Evolutionary conservation across 1,284 basidiomycete species (phyloP).

Genomic region (Somion occarium): DNA sequence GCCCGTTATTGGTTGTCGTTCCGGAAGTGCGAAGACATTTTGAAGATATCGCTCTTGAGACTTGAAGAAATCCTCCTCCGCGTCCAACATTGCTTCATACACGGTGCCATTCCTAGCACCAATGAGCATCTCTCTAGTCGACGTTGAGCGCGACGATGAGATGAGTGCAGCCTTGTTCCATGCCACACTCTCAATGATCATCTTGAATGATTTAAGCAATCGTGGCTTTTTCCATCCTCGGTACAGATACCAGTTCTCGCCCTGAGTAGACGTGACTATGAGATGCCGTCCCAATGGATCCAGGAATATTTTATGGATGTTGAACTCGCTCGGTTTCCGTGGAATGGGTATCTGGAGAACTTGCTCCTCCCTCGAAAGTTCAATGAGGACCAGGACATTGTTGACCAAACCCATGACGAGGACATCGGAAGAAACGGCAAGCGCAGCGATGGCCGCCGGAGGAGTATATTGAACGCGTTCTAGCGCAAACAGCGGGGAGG

Average conservation of each 20-base stretch:
- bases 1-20: slow-evolving; percentile 77
- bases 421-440: slow-evolving; percentile 83
- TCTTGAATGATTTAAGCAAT: slow-evolving; percentile 77
- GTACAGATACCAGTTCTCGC: slow-evolving; percentile 93
- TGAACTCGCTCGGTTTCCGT: slow-evolving; percentile 64
- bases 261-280: slow-evolving; percentile 79
- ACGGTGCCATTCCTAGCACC: slow-evolving; percentile 83
- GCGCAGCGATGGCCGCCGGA: slow-evolving; percentile 72
- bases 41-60: slow-evolving; percentile 81
- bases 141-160: slow-evolving; percentile 58
- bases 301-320: slow-evolving; percentile 76
- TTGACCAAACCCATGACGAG: slow-evolving; percentile 82
- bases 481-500: slow-evolving; percentile 74
- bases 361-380: slow-evolving; percentile 78
- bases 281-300: slow-evolving; percentile 93
- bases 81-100: slow-evolving; percentile 82
- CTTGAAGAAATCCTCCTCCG: slow-evolving; percentile 90
- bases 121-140: slow-evolving; percentile 85
- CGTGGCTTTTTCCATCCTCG: slow-evolving; percentile 77
- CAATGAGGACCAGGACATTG: slow-evolving; percentile 78
- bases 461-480: slow-evolving; percentile 86
- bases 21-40: slow-evolving; percentile 74
- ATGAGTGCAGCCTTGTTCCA: slow-evolving; percentile 84
- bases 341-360: slow-evolving; percentile 75
- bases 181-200: slow-evolving; percentile 88